Evolutionary conservation across 768 basidiomycete species (phyloP), one percentile per base, ranked within the genome.

Genomic region (Kwoniella sp.): DNA sequence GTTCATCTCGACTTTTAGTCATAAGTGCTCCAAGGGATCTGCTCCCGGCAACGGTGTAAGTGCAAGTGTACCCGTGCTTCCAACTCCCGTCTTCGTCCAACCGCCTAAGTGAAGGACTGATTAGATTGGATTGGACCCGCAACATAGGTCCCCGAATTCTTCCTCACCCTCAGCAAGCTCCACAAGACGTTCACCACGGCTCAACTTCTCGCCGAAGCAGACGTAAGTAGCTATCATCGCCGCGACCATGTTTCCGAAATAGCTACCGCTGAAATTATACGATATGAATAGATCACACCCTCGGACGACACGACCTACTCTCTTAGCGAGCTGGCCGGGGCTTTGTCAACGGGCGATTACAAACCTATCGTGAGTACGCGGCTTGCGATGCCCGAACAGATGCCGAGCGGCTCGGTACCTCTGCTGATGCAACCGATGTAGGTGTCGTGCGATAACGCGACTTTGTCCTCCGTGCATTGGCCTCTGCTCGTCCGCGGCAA

Each of bases 301-400:
- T 77, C 79, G 7, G 64, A 66, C 29, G 75, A 77, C 57, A 75
- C 70, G 1, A 77, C 72, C 7, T 80, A 80, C 65, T 76, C 77
- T 0, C 58, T 76, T 0, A 31, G 26, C 15, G 77, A 80, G 61
- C 55, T 80, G 23, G 48, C 68, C 13, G 60, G 53, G 2, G 76
- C 77, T 4, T 52, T 79, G 15, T 67, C 72, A 0, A 50, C 61
- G 22, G 61, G 63, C 31, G 70, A 59, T 4, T 61, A 68, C 41
- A 67, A 67, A n/a, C 74, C 74, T 29, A 51, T 70, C 23, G 79
- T 78, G n/a, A 38, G 77, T 34, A 48, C 41, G 23, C 9, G 20
- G n/a, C 34, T 25, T 37, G n/a, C n/a, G n/a, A n/a, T n/a, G n/a
- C n/a, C n/a, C n/a, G n/a, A n/a, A n/a, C n/a, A n/a, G n/a, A n/a